Percentiles rank a stretch among this genome's conserved stretches.
Evolutionary conservation across 768 basidiomycete species (phyloP).

Genomic region (Scleroderma citrinum): DNA sequence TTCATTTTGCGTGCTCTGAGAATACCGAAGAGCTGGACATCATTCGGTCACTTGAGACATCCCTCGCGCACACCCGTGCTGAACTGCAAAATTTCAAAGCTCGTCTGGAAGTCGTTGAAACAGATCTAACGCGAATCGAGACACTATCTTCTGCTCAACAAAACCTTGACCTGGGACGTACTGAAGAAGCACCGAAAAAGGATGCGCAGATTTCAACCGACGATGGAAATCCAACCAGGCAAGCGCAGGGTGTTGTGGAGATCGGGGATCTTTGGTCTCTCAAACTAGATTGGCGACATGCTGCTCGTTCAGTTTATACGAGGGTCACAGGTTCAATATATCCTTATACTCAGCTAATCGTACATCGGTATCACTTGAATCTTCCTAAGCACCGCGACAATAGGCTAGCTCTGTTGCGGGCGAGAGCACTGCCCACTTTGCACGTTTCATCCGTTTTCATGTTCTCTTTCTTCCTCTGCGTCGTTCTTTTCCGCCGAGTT

Average conservation of each 20-base stretch:
- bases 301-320: conserved; percentile 12
- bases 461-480: conserved; percentile 25
- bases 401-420: conserved; percentile 4
- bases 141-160: not conserved
- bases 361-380: not conserved
- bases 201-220: not conserved
- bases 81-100: conserved; percentile 21
- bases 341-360: conserved; percentile 11
- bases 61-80: conserved; percentile 17
- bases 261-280: not conserved
- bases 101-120: conserved; percentile 24
- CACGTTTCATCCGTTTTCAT: conserved; percentile 21
- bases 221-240: not conserved
- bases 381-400: not conserved
- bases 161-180: not conserved
- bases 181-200: not conserved
- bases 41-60: conserved; percentile 18
- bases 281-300: conserved; percentile 5
- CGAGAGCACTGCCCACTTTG: not conserved
- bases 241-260: not conserved
- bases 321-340: conserved; percentile 20
- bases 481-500: conserved; percentile 20
- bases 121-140: conserved; percentile 15
- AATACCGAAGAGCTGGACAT: conserved; percentile 1
- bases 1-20: not conserved